Conservation (phyloP, 176 grass and related monocot species). For the Eleusine coracana region DNA sequence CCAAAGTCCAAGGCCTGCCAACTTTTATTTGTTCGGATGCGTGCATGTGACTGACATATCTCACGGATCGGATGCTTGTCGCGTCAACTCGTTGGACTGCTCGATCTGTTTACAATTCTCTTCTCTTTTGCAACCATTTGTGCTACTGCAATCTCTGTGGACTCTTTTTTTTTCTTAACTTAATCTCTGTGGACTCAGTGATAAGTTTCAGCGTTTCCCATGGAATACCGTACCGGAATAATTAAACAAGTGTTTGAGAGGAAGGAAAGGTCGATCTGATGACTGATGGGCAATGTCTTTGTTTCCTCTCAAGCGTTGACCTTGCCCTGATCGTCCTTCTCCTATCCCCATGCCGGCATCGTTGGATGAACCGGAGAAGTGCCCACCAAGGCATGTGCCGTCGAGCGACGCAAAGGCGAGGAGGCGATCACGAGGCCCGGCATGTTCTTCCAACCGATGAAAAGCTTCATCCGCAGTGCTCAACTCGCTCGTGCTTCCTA, state of each 20-base stretch:
- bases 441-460: constrained; percentile 37
- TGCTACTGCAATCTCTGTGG: neutral
- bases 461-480: neutral
- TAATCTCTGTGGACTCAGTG: neutral
- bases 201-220: neutral
- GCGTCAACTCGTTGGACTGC: neutral
- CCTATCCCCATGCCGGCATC: constrained; percentile 5
- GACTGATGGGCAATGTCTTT: too few species aligned
- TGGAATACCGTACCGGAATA: neutral
- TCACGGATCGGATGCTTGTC: neutral
- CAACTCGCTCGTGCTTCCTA: neutral
- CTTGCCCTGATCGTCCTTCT: neutral
- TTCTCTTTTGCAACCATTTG: neutral
- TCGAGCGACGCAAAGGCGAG: constrained; percentile 15
- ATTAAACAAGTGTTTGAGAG: neutral
- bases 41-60: neutral
- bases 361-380: neutral
- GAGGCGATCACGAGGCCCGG: constrained; percentile 12
- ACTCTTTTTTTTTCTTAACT: too few species aligned
- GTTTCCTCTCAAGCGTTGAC: neutral
- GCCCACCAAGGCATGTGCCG: constrained; percentile 17
- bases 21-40: constrained; percentile 25
- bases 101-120: neutral
- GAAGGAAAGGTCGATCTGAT: neutral
- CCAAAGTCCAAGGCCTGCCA: constrained; percentile 44